Evolutionary conservation across 179 eudicot genomes (phyloP), one percentile per base, ranked within the genome.

Genomic region (Kewa caespitosa): DNA sequence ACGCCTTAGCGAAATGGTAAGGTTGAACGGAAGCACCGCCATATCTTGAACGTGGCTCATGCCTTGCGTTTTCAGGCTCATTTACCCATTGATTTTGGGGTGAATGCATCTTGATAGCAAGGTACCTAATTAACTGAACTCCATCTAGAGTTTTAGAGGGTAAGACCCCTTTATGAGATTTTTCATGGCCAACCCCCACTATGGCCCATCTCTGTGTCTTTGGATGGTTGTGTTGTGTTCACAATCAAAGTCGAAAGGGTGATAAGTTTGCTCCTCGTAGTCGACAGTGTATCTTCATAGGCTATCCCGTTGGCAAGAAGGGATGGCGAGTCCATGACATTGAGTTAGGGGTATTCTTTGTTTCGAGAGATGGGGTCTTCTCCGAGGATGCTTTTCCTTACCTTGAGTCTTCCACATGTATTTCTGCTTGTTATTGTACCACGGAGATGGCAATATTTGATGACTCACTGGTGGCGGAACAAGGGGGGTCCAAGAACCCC

Each of bases 231-330:
- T 46, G 60, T 34, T 63, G 34, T 48, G 46, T 37, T 25, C 54
- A 41, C 30, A 38, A 67, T 23, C 28, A 28, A n/a, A 3, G 5
- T 28, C 25, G 52, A 27, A 15, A 6, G 25, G 4, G 20, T 2
- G 61, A 74, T 12, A 74, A 74, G 15, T 74, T 63, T 74, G 46
- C 20, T 8, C n/a, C 34, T 48, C 38, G 39, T n/a, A 74, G 70
- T 25, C 43, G 4, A 2, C 22, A 20, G 13, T 48, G 70, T 36
- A 23, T 74, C 2, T 74, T 64, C 27, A 10, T 60, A 14, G 69
- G 69, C 9, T 73, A 73, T 13, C 69, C 76, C 5, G 39, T 41
- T 31, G 76, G 62, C 0, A n/a, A 74, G 22, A 64, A 63, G 23
- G 70, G 77, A 1, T 73, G 69, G 62, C 17, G 41, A 8, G 34